Percentiles rank a stretch among this genome's conserved stretches.
These are phyloP conservation scores for Paratinospora sagittata DNA, from an alignment of 164 flowering plant genomes.

Conservation along the genomic window DNA sequence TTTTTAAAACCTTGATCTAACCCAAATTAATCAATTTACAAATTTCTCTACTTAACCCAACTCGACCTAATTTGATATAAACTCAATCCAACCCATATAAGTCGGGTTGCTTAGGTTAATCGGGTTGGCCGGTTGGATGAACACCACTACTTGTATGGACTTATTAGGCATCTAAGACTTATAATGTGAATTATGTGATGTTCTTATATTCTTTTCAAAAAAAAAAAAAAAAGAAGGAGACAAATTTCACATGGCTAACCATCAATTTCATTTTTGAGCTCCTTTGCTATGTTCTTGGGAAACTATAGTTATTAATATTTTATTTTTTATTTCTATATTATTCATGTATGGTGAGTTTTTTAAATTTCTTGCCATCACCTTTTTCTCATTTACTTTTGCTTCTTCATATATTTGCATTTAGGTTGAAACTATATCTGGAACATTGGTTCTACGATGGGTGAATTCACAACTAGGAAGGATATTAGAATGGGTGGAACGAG, in stretches of 20 bases:
- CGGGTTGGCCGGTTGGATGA: too few species aligned
- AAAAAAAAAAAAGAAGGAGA: too few species aligned
- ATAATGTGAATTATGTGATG: not conserved
- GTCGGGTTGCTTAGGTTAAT: too few species aligned
- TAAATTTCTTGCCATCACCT: not conserved
- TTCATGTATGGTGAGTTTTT: constrained; percentile 2
- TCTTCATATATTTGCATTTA: constrained; percentile 15
- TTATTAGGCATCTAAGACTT: not conserved
- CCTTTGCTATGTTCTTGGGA: not conserved
- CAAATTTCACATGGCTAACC: not conserved
- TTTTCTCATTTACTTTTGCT: not conserved
- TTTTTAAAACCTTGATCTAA: too few species aligned
- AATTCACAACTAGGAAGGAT: constrained; percentile 88
- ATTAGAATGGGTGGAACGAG: constrained; percentile 82
- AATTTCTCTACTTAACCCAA: too few species aligned
- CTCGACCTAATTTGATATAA: too few species aligned
- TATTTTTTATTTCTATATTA: not conserved
- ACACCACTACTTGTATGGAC: too few species aligned
- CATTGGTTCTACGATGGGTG: constrained; percentile 92
- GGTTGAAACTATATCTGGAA: constrained; percentile 90
- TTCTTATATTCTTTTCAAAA: too few species aligned
- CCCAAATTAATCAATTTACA: too few species aligned
- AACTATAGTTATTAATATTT: not conserved
- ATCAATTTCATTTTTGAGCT: too few species aligned
- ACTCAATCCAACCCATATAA: too few species aligned